Conservation (phyloP, 495 filamentous ascomycete species). For the Talaromyces borbonicus region DNA sequence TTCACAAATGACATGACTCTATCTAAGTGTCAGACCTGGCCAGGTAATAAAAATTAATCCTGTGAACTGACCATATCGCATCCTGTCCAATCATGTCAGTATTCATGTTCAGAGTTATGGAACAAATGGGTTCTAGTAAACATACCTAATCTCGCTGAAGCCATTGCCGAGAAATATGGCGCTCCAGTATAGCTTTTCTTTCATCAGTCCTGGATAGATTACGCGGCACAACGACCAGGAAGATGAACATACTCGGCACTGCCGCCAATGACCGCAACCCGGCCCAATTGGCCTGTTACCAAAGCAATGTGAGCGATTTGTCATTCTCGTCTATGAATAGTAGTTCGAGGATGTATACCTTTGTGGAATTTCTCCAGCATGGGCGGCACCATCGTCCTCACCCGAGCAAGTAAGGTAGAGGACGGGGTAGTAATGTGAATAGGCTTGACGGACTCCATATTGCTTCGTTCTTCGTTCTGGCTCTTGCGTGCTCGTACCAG, state of each 20-base stretch:
- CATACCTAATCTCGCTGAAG: conserved; percentile 68
- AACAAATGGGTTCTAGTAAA: conserved; percentile 10
- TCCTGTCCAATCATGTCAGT: conserved; percentile 30
- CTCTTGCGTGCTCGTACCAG: neutral
- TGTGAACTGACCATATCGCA: conserved; percentile 60
- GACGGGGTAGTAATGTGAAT: conserved; percentile 45
- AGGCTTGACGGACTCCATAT: conserved; percentile 22
- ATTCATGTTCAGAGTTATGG: neutral
- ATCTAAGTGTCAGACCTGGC: too few species aligned
- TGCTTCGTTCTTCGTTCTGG: neutral
- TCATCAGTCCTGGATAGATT: too few species aligned
- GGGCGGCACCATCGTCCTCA: conserved; percentile 85
- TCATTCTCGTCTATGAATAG: neutral
- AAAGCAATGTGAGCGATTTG: conserved; percentile 11
- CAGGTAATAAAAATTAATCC: neutral
- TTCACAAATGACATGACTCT: conserved; percentile 97
- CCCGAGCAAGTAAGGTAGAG: conserved; percentile 68
- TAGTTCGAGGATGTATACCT: conserved; percentile 41
- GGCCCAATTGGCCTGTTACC: conserved; percentile 82
- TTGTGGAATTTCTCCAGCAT: conserved; percentile 97
- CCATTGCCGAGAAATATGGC: conserved; percentile 96
- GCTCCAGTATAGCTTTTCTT: conserved; percentile 93
- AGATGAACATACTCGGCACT: conserved; percentile 58
- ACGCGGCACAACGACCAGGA: too few species aligned
- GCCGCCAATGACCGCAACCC: conserved; percentile 90